Evolutionary conservation across 2,329 filamentous ascomycete genomes (phyloP).

Genomic region (Xylariaceae sp.): DNA sequence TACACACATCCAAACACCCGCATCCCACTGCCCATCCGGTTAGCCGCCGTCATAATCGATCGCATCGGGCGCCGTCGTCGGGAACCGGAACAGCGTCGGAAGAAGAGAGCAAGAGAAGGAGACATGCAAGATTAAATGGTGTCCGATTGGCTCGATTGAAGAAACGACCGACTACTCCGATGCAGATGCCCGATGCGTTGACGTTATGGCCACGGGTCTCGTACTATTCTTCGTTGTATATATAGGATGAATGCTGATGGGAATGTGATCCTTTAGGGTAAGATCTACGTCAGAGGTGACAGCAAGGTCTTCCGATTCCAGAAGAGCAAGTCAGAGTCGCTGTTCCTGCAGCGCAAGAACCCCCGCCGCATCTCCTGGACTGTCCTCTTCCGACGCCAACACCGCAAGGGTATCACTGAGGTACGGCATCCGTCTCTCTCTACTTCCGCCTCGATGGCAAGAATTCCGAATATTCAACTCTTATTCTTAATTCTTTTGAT

Average conservation of each 20-base stretch:
- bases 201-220: slow-evolving; percentile 6
- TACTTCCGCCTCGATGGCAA: neutral
- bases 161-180: slow-evolving; percentile 6
- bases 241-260: slow-evolving; percentile 9
- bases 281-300: slow-evolving; percentile 99
- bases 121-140: neutral
- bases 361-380: slow-evolving; percentile 99
- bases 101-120: neutral
- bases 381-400: slow-evolving; percentile 93
- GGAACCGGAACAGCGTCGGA: neutral
- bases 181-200: slow-evolving; percentile 1
- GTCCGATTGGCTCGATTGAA: neutral
- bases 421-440: slow-evolving; percentile 53
- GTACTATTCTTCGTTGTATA: neutral
- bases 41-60: slow-evolving; percentile 23
- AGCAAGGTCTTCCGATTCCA: slow-evolving; percentile 99
- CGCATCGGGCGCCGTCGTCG: slow-evolving; percentile 22
- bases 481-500: too few species aligned
- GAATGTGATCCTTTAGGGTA: slow-evolving; percentile 61
- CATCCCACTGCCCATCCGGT: slow-evolving; percentile 15
- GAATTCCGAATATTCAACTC: neutral
- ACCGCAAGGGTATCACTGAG: slow-evolving; percentile 99
- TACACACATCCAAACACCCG: neutral
- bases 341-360: slow-evolving; percentile 99
- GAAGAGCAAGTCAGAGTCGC: slow-evolving; percentile 98